Percentiles rank a stretch among this genome's conserved stretches.
phyloP scores from a whole-genome alignment of 2,329 filamentous ascomycete genomes.

The Neofusicoccum parvum region DNA sequence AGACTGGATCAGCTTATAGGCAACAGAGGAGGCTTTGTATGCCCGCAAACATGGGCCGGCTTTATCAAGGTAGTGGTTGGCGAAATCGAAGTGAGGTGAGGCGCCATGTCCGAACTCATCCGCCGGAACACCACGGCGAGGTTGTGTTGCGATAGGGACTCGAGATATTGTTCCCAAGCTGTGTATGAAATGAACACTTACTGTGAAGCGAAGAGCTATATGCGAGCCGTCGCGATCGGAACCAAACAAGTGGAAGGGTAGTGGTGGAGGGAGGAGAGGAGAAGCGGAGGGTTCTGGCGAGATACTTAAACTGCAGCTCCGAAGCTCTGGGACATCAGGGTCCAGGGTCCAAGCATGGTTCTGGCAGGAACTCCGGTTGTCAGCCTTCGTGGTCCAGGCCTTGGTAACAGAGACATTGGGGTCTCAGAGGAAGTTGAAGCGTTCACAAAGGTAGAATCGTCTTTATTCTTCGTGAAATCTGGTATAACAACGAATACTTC shows the following conservation, averaged over 20 bases:
- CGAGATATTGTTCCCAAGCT: not conserved
- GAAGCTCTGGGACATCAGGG: not conserved
- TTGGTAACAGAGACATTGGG: too few species aligned
- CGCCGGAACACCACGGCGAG: too few species aligned
- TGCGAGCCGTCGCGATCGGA: not conserved
- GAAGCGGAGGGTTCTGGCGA: not conserved
- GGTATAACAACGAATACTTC: not conserved
- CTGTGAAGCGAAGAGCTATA: not conserved
- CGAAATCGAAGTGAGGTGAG: not conserved
- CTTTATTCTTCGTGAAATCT: not conserved
- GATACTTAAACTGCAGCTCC: not conserved
- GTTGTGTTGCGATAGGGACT: too few species aligned
- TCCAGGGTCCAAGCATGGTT: not conserved
- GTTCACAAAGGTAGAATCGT: too few species aligned
- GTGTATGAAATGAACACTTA: not conserved
- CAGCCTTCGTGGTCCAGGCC: too few species aligned
- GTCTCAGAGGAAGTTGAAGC: too few species aligned
- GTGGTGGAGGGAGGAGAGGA: not conserved
- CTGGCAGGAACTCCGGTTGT: not conserved
- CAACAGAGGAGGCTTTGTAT: not conserved
- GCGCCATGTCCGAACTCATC: too few species aligned
- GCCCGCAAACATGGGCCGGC: too few species aligned
- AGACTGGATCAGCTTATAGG: not conserved
- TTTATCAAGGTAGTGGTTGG: not conserved
- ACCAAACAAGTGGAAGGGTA: too few species aligned